Conservation (phyloP, 2,329 filamentous ascomycete genomes). For the Stromatinia cepivora region DNA sequence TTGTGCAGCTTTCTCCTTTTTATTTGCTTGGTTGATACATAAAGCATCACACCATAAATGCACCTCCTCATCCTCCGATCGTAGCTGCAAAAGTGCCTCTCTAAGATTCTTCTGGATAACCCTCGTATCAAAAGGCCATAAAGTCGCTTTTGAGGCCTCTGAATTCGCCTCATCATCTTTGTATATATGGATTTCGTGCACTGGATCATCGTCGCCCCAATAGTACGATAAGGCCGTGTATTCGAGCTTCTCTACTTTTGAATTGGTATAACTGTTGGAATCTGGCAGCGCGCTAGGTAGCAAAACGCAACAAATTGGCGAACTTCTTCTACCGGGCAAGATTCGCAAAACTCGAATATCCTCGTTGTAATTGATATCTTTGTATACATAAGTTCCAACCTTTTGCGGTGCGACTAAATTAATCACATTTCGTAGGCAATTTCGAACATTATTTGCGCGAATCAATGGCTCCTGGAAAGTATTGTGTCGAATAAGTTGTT, state of each 20-base stretch:
- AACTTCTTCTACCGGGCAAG: neutral
- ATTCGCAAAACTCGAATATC: constrained; percentile 28
- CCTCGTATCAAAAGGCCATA: constrained; percentile 7
- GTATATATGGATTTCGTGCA: constrained; percentile 1
- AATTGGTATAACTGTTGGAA: neutral
- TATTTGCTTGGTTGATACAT: constrained; percentile 29
- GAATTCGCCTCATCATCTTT: neutral
- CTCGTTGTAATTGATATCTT: constrained; percentile 21
- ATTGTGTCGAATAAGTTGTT: neutral
- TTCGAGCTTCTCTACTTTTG: neutral
- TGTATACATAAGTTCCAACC: constrained; percentile 17
- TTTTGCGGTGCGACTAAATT: neutral
- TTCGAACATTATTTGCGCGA: neutral
- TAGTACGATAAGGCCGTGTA: constrained; percentile 10
- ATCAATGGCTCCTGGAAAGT: neutral
- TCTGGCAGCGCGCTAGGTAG: constrained; percentile 18
- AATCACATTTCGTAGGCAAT: neutral
- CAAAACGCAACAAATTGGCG: constrained; percentile 23
- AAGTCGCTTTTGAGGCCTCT: neutral
- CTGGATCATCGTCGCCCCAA: neutral
- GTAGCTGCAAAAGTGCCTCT: constrained; percentile 21
- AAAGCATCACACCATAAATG: constrained; percentile 29
- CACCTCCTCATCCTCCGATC: constrained; percentile 2
- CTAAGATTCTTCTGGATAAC: constrained; percentile 25
- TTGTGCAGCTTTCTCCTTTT: constrained; percentile 24